Evolutionary conservation across 495 filamentous ascomycete species (phyloP), one percentile per base, ranked within the genome.

Genomic region (Penicillium waksmanii): DNA sequence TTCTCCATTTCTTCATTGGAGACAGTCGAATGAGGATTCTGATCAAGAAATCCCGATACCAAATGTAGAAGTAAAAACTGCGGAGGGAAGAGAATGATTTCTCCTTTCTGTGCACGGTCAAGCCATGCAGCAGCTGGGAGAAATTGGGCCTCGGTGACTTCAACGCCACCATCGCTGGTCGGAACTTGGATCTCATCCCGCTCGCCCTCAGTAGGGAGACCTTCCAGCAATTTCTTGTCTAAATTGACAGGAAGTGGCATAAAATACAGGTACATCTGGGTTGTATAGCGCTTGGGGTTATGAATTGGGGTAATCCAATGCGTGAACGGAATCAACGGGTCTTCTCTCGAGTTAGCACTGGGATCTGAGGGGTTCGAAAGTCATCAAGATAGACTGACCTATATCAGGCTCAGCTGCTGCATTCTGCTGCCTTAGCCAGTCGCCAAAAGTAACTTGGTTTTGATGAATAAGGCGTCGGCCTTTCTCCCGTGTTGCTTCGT

Each of bases 231-330:
- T 1, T 63, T 51, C 23, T 75, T 71, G 55, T 75, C 65, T 19
- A 74, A 71, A 12, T 80, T 74, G 2, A 79, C 63, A 4, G 78
- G 75, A 0, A 93, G 75, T 0, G 95, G 93, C n/a, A 97, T 80
- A 75, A 96, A 89, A 72, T 96, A 95, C 8, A 98, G 66, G 68
- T 98, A 98, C 93, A 98, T 97, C 68, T 96, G 92, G 8, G 93
- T 97, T 2, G 89, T 89, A 69, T 91, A 98, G 18, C 95, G 83
- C 66, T 86, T 89, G 1, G 86, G 82, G 3, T 88, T 73, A 60
- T 83, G 81, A 3, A 77, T 73, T 0, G 95, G 95, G 2, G 95
- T 98, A 42, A 97, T 82, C 95, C 95, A 98, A 51, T 88, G 86
- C 0, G 92, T 96, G 70, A 96, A 97, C 0, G 93, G 93, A 23